Evolutionary conservation across 139 green algal species (phyloP), one percentile per base, ranked within the genome.

Genomic region (Haematococcus lacustris): DNA sequence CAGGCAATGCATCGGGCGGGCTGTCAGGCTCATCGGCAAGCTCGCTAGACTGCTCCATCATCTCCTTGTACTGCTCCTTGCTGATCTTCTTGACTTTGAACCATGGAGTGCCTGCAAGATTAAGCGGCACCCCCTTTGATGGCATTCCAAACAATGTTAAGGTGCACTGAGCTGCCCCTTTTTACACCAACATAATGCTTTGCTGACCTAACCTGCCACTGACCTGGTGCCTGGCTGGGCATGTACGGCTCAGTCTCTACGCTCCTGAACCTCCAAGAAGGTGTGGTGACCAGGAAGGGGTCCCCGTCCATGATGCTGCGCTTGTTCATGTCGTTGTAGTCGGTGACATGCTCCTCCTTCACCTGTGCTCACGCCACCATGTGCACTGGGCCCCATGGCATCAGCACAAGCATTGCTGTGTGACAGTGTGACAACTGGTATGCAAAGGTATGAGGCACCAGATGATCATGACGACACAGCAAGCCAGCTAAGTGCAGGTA

Each of bases 251-350:
- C 83, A 34, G 61, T 71, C 79, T 85, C 75, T 3, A 65, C 66
- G 32, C 35, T 59, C 57, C 35, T 74, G 74, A 88, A 88, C 38
- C 80, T 73, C 73, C 74, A 83, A 51, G 57, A 76, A 30, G 74
- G 74, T 5, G 40, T 65, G 53, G 68, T 17, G 43, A 9, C 53
- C 63, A 84, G 64, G 77, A 88, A 88, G 17, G 83, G 60, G 53
- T 85, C 83, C 17, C 83, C 83, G 64, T 88, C 83, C 75, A 88
- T 80, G 63, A 88, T 78, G 73, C 74, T 84, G 70, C 79, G 77
- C 69, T 78, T 74, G 35, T 68, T 57, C 51, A 85, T 4, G 72
- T 88, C 83, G 6, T 84, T 57, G 9, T n/a, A 33, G 72, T 85
- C 83, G n/a, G 71, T 77, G 38, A 85, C 73, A 35, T 77, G 82